These are phyloP conservation scores for Aspergillus sp. DNA, from an alignment of 2,329 filamentous ascomycete genomes.

Conservation along the genomic window DNA sequence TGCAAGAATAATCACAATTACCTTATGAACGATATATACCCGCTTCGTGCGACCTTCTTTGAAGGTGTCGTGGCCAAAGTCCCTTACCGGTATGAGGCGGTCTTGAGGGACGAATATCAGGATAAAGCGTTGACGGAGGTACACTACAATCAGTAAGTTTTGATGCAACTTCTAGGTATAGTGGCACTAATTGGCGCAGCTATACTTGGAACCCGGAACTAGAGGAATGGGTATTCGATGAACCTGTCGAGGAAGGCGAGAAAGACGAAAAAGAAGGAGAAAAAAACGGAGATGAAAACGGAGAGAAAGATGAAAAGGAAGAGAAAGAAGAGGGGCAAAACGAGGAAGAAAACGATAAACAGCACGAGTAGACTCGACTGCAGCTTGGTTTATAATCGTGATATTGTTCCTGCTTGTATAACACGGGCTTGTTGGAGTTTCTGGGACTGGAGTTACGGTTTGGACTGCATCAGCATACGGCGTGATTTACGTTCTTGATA, in stretches of 20 bases:
- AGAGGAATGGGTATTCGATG: slow-evolving; percentile 35
- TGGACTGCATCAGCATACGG: background rate
- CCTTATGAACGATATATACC: slow-evolving; percentile 69
- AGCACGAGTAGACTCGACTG: slow-evolving; percentile 17
- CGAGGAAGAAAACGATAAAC: slow-evolving; percentile 11
- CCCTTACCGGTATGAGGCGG: slow-evolving; percentile 51
- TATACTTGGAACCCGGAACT: slow-evolving; percentile 37
- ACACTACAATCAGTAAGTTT: slow-evolving; percentile 38
- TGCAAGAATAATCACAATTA: slow-evolving; percentile 82
- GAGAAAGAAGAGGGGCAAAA: background rate
- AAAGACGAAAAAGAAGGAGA: slow-evolving; percentile 1
- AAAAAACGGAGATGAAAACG: background rate
- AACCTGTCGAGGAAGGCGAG: slow-evolving; percentile 10
- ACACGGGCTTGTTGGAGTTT: background rate
- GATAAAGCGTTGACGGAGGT: slow-evolving; percentile 34
- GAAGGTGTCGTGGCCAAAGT: slow-evolving; percentile 71
- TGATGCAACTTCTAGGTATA: background rate
- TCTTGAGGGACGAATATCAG: slow-evolving; percentile 43
- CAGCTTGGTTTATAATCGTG: background rate
- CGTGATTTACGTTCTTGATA: no score
- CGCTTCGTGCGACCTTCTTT: slow-evolving; percentile 70
- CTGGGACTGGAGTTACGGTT: background rate
- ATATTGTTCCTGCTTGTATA: background rate
- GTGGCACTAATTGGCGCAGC: slow-evolving; percentile 25
- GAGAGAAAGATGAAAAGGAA: no score